These are phyloP conservation scores for Zancudomyces culisetae DNA, from an alignment of 371 early-diverging fungal species.

Conservation along the genomic window DNA sequence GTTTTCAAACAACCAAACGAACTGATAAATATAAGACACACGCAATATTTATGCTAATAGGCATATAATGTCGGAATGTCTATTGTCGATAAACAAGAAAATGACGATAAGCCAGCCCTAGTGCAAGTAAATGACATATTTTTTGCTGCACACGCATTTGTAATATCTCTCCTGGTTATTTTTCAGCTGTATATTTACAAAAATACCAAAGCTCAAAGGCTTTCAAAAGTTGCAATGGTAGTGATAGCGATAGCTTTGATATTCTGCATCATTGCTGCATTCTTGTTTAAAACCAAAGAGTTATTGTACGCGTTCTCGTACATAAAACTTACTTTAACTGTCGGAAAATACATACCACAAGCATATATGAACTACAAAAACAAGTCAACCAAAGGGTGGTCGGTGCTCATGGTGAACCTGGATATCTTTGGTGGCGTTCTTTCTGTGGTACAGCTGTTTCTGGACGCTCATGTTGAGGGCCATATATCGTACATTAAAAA, in stretches of 20 bases:
- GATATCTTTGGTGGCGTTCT: conserved; percentile 77
- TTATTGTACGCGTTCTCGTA: conserved; percentile 50
- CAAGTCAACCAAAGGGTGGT: conserved; percentile 82
- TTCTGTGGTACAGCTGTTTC: conserved; percentile 53
- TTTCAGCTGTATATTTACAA: conserved; percentile 53
- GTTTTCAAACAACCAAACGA: too few species aligned
- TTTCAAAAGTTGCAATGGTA: not conserved
- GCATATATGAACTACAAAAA: conserved; percentile 51
- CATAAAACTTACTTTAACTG: conserved; percentile 53
- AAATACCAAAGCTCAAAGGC: not conserved
- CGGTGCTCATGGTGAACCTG: conserved; percentile 69
- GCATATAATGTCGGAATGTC: conserved; percentile 53
- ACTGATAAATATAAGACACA: too few species aligned
- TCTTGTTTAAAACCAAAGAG: not conserved
- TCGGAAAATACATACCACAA: conserved; percentile 84
- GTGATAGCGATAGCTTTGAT: not conserved
- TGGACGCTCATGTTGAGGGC: conserved; percentile 47
- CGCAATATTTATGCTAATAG: too few species aligned
- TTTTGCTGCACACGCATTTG: conserved; percentile 70
- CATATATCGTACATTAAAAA: conserved; percentile 33
- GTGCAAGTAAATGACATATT: conserved; percentile 75
- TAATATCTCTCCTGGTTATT: conserved; percentile 41
- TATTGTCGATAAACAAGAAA: conserved; percentile 40
- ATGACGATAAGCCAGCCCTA: conserved; percentile 42
- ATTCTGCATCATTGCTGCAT: not conserved